phyloP scores from a whole-genome alignment of 2,329 filamentous ascomycete genomes.

The Claviceps quebecensis region DNA sequence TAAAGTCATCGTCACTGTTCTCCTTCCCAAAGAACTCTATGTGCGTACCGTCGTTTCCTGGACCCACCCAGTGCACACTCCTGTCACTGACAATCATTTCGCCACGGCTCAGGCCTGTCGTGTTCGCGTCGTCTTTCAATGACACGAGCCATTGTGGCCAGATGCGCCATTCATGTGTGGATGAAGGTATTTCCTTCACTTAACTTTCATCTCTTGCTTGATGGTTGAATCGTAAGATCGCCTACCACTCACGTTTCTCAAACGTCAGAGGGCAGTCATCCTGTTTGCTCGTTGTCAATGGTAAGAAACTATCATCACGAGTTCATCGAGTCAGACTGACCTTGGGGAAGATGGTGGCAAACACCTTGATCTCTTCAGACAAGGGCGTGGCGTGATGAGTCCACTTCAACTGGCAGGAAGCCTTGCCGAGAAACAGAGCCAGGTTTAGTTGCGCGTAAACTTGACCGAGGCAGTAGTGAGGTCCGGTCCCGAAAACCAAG shows the following conservation, averaged over 20 bases:
- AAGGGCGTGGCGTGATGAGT: conserved; percentile 68
- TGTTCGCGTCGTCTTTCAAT: neutral
- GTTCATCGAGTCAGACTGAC: conserved; percentile 35
- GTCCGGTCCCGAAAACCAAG: conserved; percentile 87
- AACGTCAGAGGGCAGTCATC: conserved; percentile 76
- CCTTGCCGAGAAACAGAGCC: conserved; percentile 81
- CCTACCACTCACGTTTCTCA: conserved; percentile 35
- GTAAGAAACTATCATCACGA: neutral
- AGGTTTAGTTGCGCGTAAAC: conserved; percentile 82
- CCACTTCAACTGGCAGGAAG: conserved; percentile 78
- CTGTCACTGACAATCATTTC: neutral
- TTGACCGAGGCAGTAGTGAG: conserved; percentile 94
- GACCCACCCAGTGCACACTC: neutral
- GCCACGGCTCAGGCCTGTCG: neutral
- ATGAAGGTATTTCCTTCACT: neutral
- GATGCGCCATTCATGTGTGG: neutral
- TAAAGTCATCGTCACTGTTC: conserved; percentile 2
- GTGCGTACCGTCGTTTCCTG: conserved; percentile 3
- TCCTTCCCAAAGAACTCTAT: conserved; percentile 3
- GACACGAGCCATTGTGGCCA: neutral
- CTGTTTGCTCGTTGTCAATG: conserved; percentile 25
- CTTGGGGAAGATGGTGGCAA: conserved; percentile 95
- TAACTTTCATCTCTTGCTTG: neutral
- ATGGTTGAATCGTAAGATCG: neutral
- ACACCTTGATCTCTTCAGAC: conserved; percentile 95